These are phyloP conservation scores for Wallacemonas sp. DNA, from an alignment of 208 protist genomes.

Conservation along the genomic window DNA sequence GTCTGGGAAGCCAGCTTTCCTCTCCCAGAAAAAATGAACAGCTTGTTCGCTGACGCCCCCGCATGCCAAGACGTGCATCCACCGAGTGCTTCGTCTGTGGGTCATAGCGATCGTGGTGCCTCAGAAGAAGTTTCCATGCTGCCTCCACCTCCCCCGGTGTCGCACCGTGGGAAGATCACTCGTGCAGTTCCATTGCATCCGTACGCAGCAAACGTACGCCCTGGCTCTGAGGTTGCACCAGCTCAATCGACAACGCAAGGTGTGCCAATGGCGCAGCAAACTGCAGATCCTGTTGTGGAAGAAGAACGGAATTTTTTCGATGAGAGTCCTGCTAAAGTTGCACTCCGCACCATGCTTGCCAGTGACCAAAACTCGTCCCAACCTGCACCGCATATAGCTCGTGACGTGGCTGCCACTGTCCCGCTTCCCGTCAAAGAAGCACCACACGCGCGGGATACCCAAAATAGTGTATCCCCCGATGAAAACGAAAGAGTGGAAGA, in stretches of 20 bases:
- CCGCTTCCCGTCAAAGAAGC: no score
- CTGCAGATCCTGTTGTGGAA: background rate
- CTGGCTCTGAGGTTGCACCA: no score
- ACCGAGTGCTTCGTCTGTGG: no score
- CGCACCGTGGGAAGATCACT: background rate
- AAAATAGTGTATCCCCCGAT: background rate
- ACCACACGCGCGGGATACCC: no score
- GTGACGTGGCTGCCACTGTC: background rate
- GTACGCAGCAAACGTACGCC: slow-evolving; percentile 7
- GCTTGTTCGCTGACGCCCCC: no score
- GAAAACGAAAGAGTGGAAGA: no score
- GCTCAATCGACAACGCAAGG: background rate
- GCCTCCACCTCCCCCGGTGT: background rate
- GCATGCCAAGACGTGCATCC: no score
- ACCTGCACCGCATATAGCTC: background rate
- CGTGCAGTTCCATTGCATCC: background rate
- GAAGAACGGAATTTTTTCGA: slow-evolving; percentile 41
- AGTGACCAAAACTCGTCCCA: background rate
- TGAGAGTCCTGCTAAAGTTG: slow-evolving; percentile 42
- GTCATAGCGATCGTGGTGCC: no score
- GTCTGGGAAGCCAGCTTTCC: slow-evolving; percentile 6
- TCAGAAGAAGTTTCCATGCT: no score
- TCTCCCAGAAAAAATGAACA: no score
- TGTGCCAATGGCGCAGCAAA: background rate
- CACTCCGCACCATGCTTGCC: slow-evolving; percentile 33